Evolutionary conservation across 768 basidiomycete genomes (phyloP).

Genomic region (Pholiota conissans): DNA sequence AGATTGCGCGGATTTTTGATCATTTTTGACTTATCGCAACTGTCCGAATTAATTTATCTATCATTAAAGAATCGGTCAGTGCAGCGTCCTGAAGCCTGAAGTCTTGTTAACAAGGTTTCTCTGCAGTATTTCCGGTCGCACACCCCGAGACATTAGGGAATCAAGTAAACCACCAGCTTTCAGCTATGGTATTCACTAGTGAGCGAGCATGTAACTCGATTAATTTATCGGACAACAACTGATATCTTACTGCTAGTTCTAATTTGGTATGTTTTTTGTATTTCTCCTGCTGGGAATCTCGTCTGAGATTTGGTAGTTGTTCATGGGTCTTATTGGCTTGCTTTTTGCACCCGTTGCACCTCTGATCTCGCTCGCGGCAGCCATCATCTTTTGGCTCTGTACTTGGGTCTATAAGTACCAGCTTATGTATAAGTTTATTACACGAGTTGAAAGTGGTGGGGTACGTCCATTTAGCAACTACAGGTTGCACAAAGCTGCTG

Average conservation of each 20-base stretch:
- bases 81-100: conserved; percentile 16
- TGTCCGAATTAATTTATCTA: conserved; percentile 74
- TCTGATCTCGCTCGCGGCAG: conserved; percentile 68
- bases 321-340: conserved; percentile 73
- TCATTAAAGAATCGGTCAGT: conserved; percentile 64
- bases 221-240: neutral
- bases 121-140: conserved; percentile 64
- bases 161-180: conserved; percentile 78
- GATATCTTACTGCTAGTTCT: conserved; percentile 15
- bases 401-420: conserved; percentile 84
- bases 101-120: neutral
- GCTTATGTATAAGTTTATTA: conserved; percentile 79
- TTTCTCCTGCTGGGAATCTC: neutral
- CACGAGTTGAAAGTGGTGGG: conserved; percentile 81
- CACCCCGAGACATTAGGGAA: conserved; percentile 76
- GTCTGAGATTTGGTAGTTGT: conserved; percentile 42
- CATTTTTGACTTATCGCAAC: conserved; percentile 83
- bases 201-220: conserved; percentile 23
- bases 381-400: conserved; percentile 71
- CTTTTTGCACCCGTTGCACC: conserved; percentile 88
- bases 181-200: conserved; percentile 75
- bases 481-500: neutral
- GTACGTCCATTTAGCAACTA: conserved; percentile 35
- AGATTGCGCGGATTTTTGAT: conserved; percentile 81
- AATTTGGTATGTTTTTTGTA: conserved; percentile 25